Evolutionary conservation across 106 monocot species (phyloP).

Genomic region (Allium sativum): DNA sequence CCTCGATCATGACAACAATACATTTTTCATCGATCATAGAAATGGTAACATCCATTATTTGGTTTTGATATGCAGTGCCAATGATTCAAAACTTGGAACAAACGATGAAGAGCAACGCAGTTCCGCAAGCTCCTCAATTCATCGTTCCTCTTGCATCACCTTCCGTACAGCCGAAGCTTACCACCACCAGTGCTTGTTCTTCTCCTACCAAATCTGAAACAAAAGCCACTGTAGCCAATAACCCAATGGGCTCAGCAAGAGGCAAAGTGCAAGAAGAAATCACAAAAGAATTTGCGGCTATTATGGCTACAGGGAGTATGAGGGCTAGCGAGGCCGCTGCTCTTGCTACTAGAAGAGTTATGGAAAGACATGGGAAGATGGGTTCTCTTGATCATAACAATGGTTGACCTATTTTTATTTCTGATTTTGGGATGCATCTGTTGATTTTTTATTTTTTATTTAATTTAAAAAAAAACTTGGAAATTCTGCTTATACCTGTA

Average conservation of each 20-base stretch:
- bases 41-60: constrained; percentile 10
- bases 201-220: background rate
- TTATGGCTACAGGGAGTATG: constrained; percentile 77
- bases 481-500: too few species aligned
- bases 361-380: constrained; percentile 55
- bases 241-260: constrained; percentile 54
- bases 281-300: constrained; percentile 60
- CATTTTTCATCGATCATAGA: too few species aligned
- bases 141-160: background rate
- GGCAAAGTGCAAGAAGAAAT: constrained; percentile 80
- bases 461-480: too few species aligned
- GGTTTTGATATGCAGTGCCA: constrained; percentile 44
- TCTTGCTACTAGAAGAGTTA: constrained; percentile 84
- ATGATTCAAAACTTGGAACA: constrained; percentile 59
- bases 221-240: background rate
- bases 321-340: constrained; percentile 88
- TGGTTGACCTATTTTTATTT: too few species aligned
- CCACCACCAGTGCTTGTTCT: background rate
- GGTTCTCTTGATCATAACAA: constrained; percentile 6
- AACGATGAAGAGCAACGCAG: constrained; percentile 42
- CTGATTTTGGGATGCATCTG: too few species aligned
- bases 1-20: too few species aligned
- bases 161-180: background rate
- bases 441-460: too few species aligned
- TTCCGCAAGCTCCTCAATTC: constrained; percentile 51